Conservation (phyloP, 768 basidiomycete genomes). For the Termitomyces sp. region DNA sequence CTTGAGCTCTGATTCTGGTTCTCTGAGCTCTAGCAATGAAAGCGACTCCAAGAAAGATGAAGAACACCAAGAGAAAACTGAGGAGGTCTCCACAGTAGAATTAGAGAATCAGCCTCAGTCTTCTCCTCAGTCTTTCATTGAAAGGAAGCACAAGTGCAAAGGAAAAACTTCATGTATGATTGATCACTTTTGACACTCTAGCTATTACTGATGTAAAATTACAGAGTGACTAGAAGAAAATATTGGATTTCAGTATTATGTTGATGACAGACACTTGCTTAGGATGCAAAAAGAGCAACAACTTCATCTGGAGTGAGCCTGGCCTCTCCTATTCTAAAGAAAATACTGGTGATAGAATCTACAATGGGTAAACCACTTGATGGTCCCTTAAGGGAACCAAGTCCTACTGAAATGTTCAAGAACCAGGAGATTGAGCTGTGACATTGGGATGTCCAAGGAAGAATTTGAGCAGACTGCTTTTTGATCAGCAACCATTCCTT, state of each 20-base stretch:
- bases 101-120: too few species aligned
- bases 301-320: background rate
- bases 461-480: background rate
- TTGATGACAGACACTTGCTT: background rate
- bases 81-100: too few species aligned
- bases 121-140: too few species aligned
- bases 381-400: background rate
- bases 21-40: too few species aligned
- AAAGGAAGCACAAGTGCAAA: too few species aligned
- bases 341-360: background rate
- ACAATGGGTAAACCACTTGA: background rate
- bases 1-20: too few species aligned
- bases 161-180: too few species aligned
- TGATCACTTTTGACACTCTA: too few species aligned
- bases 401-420: background rate
- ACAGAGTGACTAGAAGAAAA: background rate
- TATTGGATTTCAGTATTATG: background rate
- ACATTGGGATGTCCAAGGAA: background rate
- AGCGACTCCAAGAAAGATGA: too few species aligned
- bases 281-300: conserved; percentile 1
- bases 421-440: background rate
- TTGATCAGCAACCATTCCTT: too few species aligned
- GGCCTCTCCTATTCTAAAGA: conserved; percentile 1
- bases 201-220: too few species aligned
- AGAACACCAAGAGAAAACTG: too few species aligned